Conservation (phyloP, 2,329 filamentous ascomycete genomes). For the Botrytis fabae region DNA sequence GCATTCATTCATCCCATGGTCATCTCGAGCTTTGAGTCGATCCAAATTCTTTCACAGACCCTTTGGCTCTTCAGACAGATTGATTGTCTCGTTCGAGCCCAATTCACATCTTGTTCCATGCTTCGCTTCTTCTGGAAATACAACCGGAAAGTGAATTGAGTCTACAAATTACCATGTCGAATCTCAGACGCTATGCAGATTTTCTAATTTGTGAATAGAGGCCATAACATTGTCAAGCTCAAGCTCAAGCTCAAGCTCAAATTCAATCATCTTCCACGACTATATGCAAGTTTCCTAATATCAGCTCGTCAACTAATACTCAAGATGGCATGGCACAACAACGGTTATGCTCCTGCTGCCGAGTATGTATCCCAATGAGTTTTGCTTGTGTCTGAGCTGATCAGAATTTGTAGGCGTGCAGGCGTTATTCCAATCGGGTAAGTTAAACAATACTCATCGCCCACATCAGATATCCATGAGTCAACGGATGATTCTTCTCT, state of each 20-base stretch:
- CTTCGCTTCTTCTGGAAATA: not conserved
- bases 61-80: not conserved
- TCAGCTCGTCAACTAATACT: not conserved
- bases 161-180: not conserved
- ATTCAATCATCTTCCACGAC: not conserved
- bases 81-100: not conserved
- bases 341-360: not conserved
- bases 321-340: conserved; percentile 4
- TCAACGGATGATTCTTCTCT: not conserved
- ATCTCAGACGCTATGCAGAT: not conserved
- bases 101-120: too few species aligned
- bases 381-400: not conserved
- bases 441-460: not conserved
- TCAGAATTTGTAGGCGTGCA: not conserved
- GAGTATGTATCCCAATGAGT: not conserved
- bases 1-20: not conserved
- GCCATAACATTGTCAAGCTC: not conserved
- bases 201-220: not conserved
- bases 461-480: not conserved
- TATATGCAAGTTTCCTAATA: too few species aligned
- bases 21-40: not conserved
- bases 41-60: not conserved
- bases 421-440: conserved; percentile 4
- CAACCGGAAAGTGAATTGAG: too few species aligned
- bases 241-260: not conserved